These are phyloP conservation scores for Blastocystis sp. DNA, from an alignment of 352 stramenopile species.

Conservation along the genomic window DNA sequence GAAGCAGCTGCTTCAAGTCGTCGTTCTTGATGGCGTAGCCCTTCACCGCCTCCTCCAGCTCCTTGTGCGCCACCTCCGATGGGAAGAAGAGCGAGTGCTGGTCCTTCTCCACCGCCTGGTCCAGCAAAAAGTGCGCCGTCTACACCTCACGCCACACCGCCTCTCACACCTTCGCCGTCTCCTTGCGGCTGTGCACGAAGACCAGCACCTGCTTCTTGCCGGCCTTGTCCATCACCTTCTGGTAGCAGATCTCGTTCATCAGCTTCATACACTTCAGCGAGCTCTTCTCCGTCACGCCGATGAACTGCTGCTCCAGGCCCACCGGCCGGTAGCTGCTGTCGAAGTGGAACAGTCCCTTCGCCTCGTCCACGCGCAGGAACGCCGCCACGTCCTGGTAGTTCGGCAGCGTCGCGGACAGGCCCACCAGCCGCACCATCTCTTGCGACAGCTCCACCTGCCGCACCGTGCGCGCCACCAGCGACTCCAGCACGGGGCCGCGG, in stretches of 20 bases:
- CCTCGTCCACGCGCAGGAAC: constrained; percentile 88
- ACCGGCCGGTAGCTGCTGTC: constrained; percentile 93
- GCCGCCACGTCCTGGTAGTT: constrained; percentile 97
- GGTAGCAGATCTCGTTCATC: constrained; percentile 75
- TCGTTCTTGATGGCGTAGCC: constrained; percentile 84
- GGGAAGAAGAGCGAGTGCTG: constrained; percentile 73
- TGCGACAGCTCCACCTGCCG: constrained; percentile 93
- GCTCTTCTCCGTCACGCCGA: constrained; percentile 83
- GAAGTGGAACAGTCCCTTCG: constrained; percentile 92
- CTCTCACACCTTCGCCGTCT: constrained; percentile 88
- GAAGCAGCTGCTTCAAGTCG: constrained; percentile 89
- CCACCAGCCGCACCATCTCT: constrained; percentile 92
- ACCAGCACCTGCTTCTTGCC: constrained; percentile 92
- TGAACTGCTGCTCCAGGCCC: constrained; percentile 94
- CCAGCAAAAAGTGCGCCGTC: constrained; percentile 90
- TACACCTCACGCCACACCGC: constrained; percentile 89
- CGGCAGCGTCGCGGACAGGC: constrained; percentile 93
- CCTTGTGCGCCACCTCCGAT: constrained; percentile 83
- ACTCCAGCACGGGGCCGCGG: constrained; percentile 96
- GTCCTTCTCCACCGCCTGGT: constrained; percentile 71
- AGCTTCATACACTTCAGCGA: constrained; percentile 65
- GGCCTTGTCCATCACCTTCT: constrained; percentile 77
- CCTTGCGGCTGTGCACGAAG: constrained; percentile 98
- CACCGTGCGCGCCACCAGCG: constrained; percentile 93
- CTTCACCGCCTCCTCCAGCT: constrained; percentile 82